Conservation (phyloP, 306 rosid species). For the Pachyrhizus erosus region DNA sequence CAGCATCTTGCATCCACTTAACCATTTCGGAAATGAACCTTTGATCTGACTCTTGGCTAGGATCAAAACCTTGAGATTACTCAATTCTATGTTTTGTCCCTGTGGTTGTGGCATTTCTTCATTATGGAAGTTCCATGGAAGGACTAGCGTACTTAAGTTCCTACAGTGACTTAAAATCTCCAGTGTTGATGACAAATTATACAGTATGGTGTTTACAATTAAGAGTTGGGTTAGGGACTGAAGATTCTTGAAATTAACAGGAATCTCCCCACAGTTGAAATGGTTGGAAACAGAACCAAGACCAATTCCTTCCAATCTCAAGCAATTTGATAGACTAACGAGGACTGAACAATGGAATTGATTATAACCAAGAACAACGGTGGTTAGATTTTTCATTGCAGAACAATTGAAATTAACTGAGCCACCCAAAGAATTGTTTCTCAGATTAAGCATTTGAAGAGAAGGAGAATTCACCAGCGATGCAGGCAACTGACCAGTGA, state of each 20-base stretch:
- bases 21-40: constrained; percentile 61
- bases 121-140: constrained; percentile 38
- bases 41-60: constrained; percentile 47
- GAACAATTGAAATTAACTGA: constrained; percentile 42
- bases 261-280: constrained; percentile 34
- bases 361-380: constrained; percentile 46
- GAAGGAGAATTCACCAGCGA: constrained; percentile 45
- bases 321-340: constrained; percentile 44
- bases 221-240: constrained; percentile 40
- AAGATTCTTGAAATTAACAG: constrained; percentile 42
- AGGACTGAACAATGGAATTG: constrained; percentile 50
- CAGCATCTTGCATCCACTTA: constrained; percentile 49
- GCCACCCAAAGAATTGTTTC: constrained; percentile 39
- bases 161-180: constrained; percentile 47
- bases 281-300: constrained; percentile 45
- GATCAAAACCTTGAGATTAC: constrained; percentile 43
- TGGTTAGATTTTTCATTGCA: constrained; percentile 43
- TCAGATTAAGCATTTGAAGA: constrained; percentile 19
- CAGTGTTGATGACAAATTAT: constrained; percentile 47
- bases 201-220: constrained; percentile 31
- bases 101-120: constrained; percentile 47
- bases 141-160: constrained; percentile 41
- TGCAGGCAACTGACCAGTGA: constrained; percentile 35
- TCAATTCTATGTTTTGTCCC: constrained; percentile 21
- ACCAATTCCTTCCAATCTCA: constrained; percentile 35